Evolutionary conservation across 1,284 basidiomycete species (phyloP), one percentile per base, ranked within the genome.

Genomic region (Tilletia setariae): DNA sequence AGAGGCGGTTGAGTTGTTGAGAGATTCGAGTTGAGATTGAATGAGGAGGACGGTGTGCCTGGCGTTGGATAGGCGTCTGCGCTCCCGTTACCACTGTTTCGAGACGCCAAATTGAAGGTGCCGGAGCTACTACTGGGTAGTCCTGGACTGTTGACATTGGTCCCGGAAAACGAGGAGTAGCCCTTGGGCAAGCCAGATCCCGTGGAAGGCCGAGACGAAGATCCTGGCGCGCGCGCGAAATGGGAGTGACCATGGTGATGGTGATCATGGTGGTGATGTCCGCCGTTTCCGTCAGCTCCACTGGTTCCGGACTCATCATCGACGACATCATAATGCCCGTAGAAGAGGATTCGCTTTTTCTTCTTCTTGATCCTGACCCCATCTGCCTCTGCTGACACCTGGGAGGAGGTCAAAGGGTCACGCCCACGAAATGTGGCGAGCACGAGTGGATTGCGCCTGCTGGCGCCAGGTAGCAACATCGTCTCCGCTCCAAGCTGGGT

Each of bases 271-370:
- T n/a, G 19, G 25, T 49, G 47, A 11, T 9, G 19, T 8, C 25
- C n/a, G 8, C 19, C 9, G 25, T 4, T 49, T 1, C 1, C 47
- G 8, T 8, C 47, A 19, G 23, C 56, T 47, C n/a, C 53, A 68
- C 2, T 73, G 74, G 32, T 73, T 70, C 47, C 89, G 88, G 13
- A 21, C 1, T 40, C 44, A 11, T 76, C 78, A 2, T 70, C 70
- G 3, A 81, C 76, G 63, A 76, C 77, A 67, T 81, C 79, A 68
- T 81, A 81, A 64, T 81, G 79, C 7, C 78, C 79, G 61, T 81
- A 81, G 69, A 78, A 79, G 4, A 80, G 69, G 47, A 74, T 30
- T 30, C 64, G 44, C 46, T 46, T 35, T 1, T n/a, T 21, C 32
- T 32, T 44, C 49, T 25, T 35, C 4, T 35, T 21, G 8, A 1